Evolutionary conservation across 2,329 filamentous ascomycete genomes (phyloP).

Genomic region (Cladophialophora yegresii): DNA sequence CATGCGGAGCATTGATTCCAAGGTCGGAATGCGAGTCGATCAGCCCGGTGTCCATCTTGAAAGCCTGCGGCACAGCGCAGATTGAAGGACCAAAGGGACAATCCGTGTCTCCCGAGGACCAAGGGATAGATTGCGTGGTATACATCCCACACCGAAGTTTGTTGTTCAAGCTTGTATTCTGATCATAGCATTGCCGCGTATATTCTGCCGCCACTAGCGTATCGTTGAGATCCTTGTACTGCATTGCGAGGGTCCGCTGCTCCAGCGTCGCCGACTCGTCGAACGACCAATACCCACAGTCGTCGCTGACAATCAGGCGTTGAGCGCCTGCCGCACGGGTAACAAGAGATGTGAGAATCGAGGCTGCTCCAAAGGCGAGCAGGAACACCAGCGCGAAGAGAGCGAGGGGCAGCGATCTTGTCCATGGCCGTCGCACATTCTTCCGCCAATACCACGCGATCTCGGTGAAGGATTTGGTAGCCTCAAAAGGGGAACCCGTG

Average conservation of each 20-base stretch:
- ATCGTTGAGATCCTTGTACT: constrained; percentile 31
- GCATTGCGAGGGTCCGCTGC: constrained; percentile 14
- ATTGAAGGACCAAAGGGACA: constrained; percentile 30
- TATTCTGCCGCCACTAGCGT: constrained; percentile 35
- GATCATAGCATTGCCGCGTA: constrained; percentile 36
- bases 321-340: constrained; percentile 40
- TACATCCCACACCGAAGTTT: constrained; percentile 31
- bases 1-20: constrained; percentile 38
- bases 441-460: constrained; percentile 31
- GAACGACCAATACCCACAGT: constrained; percentile 37
- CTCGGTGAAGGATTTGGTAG: constrained; percentile 24
- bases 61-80: constrained; percentile 2
- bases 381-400: constrained; percentile 35
- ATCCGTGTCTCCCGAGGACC: constrained; percentile 22
- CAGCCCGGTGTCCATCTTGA: constrained; percentile 29
- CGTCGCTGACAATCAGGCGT: constrained; percentile 38
- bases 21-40: constrained; percentile 37
- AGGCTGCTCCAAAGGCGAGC: constrained; percentile 36
- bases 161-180: constrained; percentile 13
- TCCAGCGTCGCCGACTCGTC: constrained; percentile 17
- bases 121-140: constrained; percentile 17
- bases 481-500: constrained; percentile 28
- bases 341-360: constrained; percentile 42
- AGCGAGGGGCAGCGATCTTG: constrained; percentile 35
- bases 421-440: constrained; percentile 6